These are phyloP conservation scores for Cordyceps tenuipes DNA, from an alignment of 2,329 filamentous ascomycete genomes.

Conservation along the genomic window DNA sequence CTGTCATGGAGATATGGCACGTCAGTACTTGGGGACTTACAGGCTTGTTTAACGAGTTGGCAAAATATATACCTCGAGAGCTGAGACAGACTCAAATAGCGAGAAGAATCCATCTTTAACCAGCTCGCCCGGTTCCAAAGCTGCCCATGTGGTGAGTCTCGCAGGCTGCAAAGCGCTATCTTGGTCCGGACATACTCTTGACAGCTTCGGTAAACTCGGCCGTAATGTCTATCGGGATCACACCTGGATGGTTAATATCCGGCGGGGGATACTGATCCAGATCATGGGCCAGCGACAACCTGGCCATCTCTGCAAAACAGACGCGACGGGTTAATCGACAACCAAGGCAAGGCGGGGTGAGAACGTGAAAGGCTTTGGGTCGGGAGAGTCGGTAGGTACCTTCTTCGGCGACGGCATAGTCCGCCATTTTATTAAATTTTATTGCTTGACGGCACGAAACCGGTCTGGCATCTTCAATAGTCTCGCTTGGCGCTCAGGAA, in stretches of 20 bases:
- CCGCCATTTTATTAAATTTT: slow-evolving; percentile 22
- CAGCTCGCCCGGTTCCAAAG: slow-evolving; percentile 68
- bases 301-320: slow-evolving; percentile 30
- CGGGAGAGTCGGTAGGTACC: slow-evolving; percentile 19
- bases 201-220: slow-evolving; percentile 45
- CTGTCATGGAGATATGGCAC: slow-evolving; percentile 38
- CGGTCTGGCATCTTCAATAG: slow-evolving; percentile 10
- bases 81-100: slow-evolving; percentile 86
- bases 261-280: slow-evolving; percentile 29
- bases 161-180: background rate
- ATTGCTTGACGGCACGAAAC: background rate
- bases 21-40: background rate
- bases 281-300: slow-evolving; percentile 31
- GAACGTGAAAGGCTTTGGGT: background rate
- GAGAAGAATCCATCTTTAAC: slow-evolving; percentile 93
- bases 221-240: slow-evolving; percentile 52
- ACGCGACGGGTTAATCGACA: slow-evolving; percentile 2
- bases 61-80: slow-evolving; percentile 54
- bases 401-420: slow-evolving; percentile 27
- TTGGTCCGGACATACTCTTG: slow-evolving; percentile 34
- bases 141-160: slow-evolving; percentile 37
- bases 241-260: slow-evolving; percentile 36
- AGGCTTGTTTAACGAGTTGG: background rate
- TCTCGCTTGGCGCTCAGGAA: background rate
- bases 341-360: slow-evolving; percentile 1